Percentiles rank a stretch among this genome's conserved stretches.
Conservation (phyloP, 139 green algal species). For the Klebsormidium nitens region DNA sequence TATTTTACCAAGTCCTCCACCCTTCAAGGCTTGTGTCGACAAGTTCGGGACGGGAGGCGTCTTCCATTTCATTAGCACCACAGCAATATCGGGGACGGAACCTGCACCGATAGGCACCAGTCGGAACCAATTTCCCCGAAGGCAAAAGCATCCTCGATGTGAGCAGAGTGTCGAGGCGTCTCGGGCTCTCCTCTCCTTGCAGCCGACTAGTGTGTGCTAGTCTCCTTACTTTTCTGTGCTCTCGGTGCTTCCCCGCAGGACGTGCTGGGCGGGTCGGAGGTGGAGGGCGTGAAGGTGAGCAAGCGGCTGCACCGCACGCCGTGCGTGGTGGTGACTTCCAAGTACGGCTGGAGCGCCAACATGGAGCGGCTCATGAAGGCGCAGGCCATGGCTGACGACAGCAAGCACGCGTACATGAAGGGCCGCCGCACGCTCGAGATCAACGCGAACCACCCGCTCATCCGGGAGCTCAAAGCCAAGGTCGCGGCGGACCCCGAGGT, state of each 20-base stretch:
- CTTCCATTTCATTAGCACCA: too few relatives aligned
- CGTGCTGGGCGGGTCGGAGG: constrained; percentile 49
- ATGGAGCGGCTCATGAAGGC: constrained; percentile 95
- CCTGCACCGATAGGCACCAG: too few relatives aligned
- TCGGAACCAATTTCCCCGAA: too few relatives aligned
- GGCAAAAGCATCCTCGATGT: too few relatives aligned
- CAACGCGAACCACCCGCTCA: constrained; percentile 91
- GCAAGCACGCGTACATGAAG: constrained; percentile 42
- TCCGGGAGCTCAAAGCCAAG: constrained; percentile 72
- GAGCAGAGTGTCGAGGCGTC: too few relatives aligned
- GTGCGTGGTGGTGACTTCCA: constrained; percentile 85
- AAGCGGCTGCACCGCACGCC: constrained; percentile 76
- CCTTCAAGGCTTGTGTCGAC: too few relatives aligned
- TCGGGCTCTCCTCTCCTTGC: too few relatives aligned
- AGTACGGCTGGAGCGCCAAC: constrained; percentile 94
- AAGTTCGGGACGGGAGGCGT: too few relatives aligned
- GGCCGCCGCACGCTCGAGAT: constrained; percentile 81
- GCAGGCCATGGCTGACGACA: constrained; percentile 54
- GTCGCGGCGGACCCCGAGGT: constrained; percentile 47
- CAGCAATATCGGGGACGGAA: too few relatives aligned
- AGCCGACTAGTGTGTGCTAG: too few relatives aligned
- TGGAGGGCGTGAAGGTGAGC: constrained; percentile 70
- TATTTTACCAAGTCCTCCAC: too few relatives aligned
- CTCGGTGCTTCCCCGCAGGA: constrained; percentile 41
- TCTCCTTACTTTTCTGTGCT: too few relatives aligned